Base-by-base conservation (phyloP, 352 stramenopile genomes). In the Globisporangium orthogonon region DNA sequence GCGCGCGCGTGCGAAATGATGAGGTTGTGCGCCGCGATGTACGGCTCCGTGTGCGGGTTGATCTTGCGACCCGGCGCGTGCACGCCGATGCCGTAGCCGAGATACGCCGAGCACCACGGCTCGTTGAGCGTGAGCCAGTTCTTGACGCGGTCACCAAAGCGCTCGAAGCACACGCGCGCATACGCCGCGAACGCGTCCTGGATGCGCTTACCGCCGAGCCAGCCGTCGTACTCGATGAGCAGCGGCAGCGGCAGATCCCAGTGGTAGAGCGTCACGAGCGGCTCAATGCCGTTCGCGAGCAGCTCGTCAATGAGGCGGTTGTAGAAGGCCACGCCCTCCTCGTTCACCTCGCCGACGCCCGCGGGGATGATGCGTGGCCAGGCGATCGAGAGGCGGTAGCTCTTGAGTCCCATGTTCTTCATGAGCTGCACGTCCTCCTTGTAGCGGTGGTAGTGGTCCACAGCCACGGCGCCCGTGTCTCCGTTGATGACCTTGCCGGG, bases 51-150 rank as follows among this genome's bases (percentile, higher is more conserved):
- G 48, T 78, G 73, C 9, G 60, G 52, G 35, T 80, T 67, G 54
- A 67, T 57, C 35, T 63, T 67, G 62, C 71, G 69, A 17, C 80
- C 80, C 3, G 91, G 94, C 18, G 92, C 93, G 61, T 95, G 91
- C 11, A 88, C 81, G 40, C 87, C 90, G 45, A 82, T 67, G 48
- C 86, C 76, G 64, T 97, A 96, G 41, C 89, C 89, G n/a, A n/a
- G n/a, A n/a, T n/a, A n/a, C n/a, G n/a, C n/a, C n/a, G n/a, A n/a
- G n/a, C 53, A 94, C 86, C 87, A 97, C 5, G 87, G 70, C 73
- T 98, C 92, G 66, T 98, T 98, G 46, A 98, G 71, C 30, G 91
- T 98, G 31, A 97, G 77, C 91, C 92, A 98, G 54, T 79, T 80
- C 70, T 97, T 97, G 28, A 98, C 91, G 50, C 91, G 76, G 65